A percentile compares a stretch with the other conserved stretches of the same genome.
phyloP scores from a whole-genome alignment of 148 eudicot species.

The Vaccinium darrowii region DNA sequence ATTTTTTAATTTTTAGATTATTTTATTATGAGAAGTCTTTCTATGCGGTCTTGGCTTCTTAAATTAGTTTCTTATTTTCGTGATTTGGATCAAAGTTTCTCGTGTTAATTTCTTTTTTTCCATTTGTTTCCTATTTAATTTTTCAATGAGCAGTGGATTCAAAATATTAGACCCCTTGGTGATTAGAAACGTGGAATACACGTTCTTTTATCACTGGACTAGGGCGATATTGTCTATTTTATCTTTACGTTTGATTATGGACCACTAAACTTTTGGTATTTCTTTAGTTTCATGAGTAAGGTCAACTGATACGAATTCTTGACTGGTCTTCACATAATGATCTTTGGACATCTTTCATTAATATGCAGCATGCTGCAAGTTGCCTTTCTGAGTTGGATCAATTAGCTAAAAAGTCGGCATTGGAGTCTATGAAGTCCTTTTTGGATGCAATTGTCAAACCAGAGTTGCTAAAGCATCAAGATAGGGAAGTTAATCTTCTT shows the following conservation, averaged over 20 bases:
- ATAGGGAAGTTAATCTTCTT: slow-evolving; percentile 76
- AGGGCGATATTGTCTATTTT: neutral
- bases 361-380: slow-evolving; percentile 67
- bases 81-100: neutral
- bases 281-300: neutral
- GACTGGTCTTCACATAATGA: slow-evolving; percentile 12
- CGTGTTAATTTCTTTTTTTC: neutral
- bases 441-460: slow-evolving; percentile 76
- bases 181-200: neutral
- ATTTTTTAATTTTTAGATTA: neutral
- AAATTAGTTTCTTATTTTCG: neutral
- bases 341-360: neutral
- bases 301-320: neutral
- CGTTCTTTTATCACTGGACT: neutral
- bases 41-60: neutral
- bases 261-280: neutral
- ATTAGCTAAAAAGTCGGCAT: slow-evolving; percentile 54
- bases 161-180: neutral
- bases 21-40: neutral
- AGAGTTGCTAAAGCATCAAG: slow-evolving; percentile 82
- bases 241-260: neutral
- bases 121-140: neutral
- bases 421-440: slow-evolving; percentile 86
- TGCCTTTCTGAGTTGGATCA: slow-evolving; percentile 85
- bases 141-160: neutral